These are phyloP conservation scores for Maudiozyma turicensis DNA, from an alignment of 805 yeast species.

Conservation along the genomic window DNA sequence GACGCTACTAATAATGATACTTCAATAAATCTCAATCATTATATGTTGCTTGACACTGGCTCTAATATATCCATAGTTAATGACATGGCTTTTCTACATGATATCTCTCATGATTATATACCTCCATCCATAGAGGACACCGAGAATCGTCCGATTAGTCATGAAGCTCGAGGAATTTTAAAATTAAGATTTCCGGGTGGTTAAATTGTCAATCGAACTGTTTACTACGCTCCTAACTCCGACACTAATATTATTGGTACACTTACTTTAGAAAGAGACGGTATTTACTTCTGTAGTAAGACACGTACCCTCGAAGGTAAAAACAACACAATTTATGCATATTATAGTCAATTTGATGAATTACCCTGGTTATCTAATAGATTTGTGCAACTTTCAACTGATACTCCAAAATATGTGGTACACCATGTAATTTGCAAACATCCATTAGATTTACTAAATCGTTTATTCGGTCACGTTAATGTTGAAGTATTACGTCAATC, in stretches of 20 bases:
- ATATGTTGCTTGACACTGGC: neutral
- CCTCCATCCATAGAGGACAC: neutral
- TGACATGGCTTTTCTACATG: neutral
- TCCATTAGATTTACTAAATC: neutral
- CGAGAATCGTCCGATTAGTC: neutral
- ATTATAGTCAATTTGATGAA: neutral
- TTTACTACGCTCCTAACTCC: neutral
- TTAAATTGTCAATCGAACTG: neutral
- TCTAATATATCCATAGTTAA: neutral
- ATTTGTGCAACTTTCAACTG: neutral
- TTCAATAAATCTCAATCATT: no score
- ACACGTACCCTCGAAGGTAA: neutral
- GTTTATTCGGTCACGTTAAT: slow-evolving; percentile 1
- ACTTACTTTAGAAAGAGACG: no score
- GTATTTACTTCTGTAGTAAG: neutral
- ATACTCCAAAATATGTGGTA: neutral
- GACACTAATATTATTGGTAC: neutral
- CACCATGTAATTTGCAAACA: neutral
- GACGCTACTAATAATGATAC: no score
- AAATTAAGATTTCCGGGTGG: neutral
- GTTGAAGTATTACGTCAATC: neutral
- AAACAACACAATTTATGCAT: neutral
- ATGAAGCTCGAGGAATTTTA: neutral
- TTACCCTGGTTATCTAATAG: neutral
- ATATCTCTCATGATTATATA: neutral